phyloP scores from a whole-genome alignment of 2,329 filamentous ascomycete species.

The Thielaviopsis musarum region DNA sequence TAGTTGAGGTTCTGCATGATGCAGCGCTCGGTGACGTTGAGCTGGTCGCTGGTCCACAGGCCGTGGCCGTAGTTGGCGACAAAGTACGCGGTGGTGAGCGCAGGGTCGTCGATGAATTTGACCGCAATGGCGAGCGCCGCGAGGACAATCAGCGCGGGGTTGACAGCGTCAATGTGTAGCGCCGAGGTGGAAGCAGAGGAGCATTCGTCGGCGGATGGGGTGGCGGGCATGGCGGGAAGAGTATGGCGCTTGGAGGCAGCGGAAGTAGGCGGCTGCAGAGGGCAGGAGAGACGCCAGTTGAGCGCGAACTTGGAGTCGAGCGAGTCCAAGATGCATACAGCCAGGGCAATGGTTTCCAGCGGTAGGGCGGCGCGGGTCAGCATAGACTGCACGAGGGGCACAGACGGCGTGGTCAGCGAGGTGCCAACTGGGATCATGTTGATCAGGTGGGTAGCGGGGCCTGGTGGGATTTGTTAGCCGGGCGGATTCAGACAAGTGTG shows the following conservation, averaged over 20 bases:
- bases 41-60: constrained; percentile 42
- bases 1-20: constrained; percentile 49
- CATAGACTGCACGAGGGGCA: constrained; percentile 42
- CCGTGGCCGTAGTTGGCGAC: constrained; percentile 34
- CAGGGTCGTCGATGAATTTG: constrained; percentile 47
- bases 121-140: constrained; percentile 44
- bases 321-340: constrained; percentile 50
- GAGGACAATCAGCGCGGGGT: constrained; percentile 46
- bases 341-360: constrained; percentile 45
- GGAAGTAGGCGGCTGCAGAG: constrained; percentile 22
- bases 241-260: constrained; percentile 30
- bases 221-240: constrained; percentile 21
- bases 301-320: constrained; percentile 45
- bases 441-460: constrained; percentile 47
- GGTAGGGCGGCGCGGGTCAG: constrained; percentile 40
- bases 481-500: background rate
- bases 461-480: constrained; percentile 21
- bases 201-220: constrained; percentile 17
- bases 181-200: constrained; percentile 17
- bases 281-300: constrained; percentile 43
- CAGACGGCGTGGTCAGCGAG: constrained; percentile 40
- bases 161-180: constrained; percentile 42
- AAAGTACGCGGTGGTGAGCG: constrained; percentile 37
- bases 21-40: constrained; percentile 46
- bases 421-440: constrained; percentile 48